Evolutionary conservation across 108 stramenopile species (phyloP).

Genomic region (Mediolabrus comicus): DNA sequence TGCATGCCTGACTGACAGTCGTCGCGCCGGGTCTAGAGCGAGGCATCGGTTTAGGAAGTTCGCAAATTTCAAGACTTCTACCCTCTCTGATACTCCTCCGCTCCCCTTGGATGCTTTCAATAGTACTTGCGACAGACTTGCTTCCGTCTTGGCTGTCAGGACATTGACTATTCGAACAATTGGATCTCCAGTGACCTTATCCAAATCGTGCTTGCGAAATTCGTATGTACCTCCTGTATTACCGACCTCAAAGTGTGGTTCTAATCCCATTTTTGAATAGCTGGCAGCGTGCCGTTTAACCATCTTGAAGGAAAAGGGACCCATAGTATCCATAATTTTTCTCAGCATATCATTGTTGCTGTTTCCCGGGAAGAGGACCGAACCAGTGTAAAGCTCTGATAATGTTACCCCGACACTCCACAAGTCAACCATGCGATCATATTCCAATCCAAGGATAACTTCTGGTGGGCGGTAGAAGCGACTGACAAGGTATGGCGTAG

Average conservation of each 20-base stretch:
- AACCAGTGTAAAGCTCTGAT: slow-evolving; percentile 94
- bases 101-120: slow-evolving; percentile 64
- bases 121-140: slow-evolving; percentile 57
- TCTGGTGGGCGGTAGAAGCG: slow-evolving; percentile 99
- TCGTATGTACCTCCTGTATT: slow-evolving; percentile 58
- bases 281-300: slow-evolving; percentile 76
- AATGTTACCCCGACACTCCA: slow-evolving; percentile 93
- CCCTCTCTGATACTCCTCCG: slow-evolving; percentile 78
- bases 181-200: slow-evolving; percentile 64
- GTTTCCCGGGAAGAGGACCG: slow-evolving; percentile 86
- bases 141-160: slow-evolving; percentile 33
- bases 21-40: slow-evolving; percentile 83
- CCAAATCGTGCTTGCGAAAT: slow-evolving; percentile 63
- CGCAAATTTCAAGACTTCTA: slow-evolving; percentile 74
- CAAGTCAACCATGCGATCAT: slow-evolving; percentile 90
- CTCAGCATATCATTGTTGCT: slow-evolving; percentile 96
- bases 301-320: slow-evolving; percentile 85
- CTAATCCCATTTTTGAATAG: slow-evolving; percentile 57
- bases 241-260: slow-evolving; percentile 59
- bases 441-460: slow-evolving; percentile 94
- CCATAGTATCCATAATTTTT: slow-evolving; percentile 92
- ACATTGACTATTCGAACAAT: slow-evolving; percentile 62
- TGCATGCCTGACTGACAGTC: slow-evolving; percentile 61
- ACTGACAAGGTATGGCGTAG: slow-evolving; percentile 97
- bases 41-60: slow-evolving; percentile 87